These are phyloP conservation scores for Paulownia fortunei DNA, from an alignment of 257 asterid genomes.

Conservation along the genomic window DNA sequence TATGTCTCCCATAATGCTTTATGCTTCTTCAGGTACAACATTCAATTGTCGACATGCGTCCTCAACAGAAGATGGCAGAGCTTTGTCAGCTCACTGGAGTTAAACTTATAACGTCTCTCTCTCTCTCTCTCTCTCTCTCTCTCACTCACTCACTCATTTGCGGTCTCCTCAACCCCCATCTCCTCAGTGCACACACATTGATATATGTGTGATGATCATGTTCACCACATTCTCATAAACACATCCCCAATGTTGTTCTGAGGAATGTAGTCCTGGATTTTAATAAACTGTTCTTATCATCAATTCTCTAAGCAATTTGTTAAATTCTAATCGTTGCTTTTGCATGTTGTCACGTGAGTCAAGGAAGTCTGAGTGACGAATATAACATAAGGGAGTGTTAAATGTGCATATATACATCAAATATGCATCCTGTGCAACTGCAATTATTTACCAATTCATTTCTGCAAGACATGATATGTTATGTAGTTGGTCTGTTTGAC, in stretches of 20 bases:
- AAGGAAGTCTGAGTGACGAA: not conserved
- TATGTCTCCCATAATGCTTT: slow-evolving; percentile 3
- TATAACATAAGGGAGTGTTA: not conserved
- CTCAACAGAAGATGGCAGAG: slow-evolving; percentile 97
- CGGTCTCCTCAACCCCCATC: not conserved
- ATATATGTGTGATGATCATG: not conserved
- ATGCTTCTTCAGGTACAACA: slow-evolving; percentile 84
- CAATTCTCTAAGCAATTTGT: not conserved
- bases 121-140: slow-evolving; percentile 51
- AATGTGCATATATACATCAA: not conserved
- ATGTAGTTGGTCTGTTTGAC: not conserved
- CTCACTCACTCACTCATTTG: slow-evolving; percentile 24
- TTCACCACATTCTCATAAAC: too few relatives aligned
- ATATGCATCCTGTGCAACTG: slow-evolving; percentile 8
- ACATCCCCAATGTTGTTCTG: not conserved
- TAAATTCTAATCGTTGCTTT: not conserved
- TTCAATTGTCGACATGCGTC: slow-evolving; percentile 97
- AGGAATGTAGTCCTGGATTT: not conserved
- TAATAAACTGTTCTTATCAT: not conserved
- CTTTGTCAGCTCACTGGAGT: slow-evolving; percentile 89
- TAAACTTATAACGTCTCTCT: slow-evolving; percentile 90
- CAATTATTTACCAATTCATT: too few relatives aligned
- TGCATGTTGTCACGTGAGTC: not conserved
- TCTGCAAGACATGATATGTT: not conserved
- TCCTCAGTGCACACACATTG: not conserved